phyloP scores from a whole-genome alignment of 2,329 filamentous ascomycete species.

The Exophiala viscosa region DNA sequence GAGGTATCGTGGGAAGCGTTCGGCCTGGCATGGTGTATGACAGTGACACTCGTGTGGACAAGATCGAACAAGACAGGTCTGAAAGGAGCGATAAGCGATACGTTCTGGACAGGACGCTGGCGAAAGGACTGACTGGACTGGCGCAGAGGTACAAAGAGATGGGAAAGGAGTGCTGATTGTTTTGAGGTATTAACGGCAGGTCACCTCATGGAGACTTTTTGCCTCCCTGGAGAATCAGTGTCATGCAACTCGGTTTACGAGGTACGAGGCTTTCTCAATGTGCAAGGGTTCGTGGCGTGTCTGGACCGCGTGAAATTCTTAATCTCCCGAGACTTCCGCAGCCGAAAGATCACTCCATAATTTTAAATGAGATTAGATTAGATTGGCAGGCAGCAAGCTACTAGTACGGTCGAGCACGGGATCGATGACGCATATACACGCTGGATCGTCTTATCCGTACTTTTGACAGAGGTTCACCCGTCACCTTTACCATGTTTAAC shows the following conservation, averaged over 20 bases:
- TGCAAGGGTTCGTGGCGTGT: conserved; percentile 7
- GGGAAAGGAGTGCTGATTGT: background rate
- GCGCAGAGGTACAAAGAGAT: background rate
- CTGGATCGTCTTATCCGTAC: no score
- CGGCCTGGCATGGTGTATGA: conserved; percentile 54
- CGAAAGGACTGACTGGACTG: background rate
- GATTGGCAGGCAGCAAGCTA: no score
- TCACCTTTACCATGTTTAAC: no score
- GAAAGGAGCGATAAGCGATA: background rate
- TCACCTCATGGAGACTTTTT: background rate
- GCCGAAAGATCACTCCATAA: conserved; percentile 2
- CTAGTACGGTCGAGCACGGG: background rate
- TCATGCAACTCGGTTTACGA: conserved; percentile 11
- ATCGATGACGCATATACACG: no score
- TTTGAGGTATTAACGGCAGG: no score
- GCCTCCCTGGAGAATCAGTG: background rate
- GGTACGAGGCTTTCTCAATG: background rate
- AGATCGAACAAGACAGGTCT: background rate
- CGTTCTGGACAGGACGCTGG: background rate
- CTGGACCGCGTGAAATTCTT: background rate
- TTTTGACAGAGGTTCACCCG: no score
- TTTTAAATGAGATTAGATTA: conserved; percentile 6
- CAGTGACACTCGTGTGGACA: background rate
- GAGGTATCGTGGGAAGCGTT: conserved; percentile 78
- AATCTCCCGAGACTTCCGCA: conserved; percentile 7